Percentiles rank a stretch among this genome's conserved stretches.
Evolutionary conservation across 2,329 filamentous ascomycete species (phyloP).

Genomic region (Ophiostoma himal-ulmi): DNA sequence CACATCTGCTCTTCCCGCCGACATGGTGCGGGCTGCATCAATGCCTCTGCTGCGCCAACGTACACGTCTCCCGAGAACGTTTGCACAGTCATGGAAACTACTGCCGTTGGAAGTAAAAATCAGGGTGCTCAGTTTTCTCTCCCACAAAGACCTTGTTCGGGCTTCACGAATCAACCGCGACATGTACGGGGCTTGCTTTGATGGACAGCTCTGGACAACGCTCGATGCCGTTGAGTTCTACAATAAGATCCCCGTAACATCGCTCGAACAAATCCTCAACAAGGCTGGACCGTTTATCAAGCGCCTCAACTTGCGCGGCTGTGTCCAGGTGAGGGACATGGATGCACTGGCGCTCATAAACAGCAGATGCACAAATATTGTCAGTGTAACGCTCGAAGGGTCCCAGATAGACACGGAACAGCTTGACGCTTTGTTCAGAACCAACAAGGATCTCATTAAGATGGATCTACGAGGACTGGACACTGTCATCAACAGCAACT

Average conservation of each 20-base stretch:
- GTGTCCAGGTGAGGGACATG: constrained; percentile 78
- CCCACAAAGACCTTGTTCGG: constrained; percentile 73
- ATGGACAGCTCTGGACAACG: constrained; percentile 86
- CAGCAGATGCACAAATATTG: constrained; percentile 79
- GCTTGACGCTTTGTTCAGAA: constrained; percentile 66
- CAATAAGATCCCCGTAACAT: constrained; percentile 74
- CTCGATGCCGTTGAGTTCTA: constrained; percentile 86
- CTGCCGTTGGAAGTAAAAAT: constrained; percentile 80
- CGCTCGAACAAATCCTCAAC: constrained; percentile 77
- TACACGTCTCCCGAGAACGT: constrained; percentile 38
- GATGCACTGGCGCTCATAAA: constrained; percentile 71
- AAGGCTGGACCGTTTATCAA: constrained; percentile 84
- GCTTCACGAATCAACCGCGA: constrained; percentile 69
- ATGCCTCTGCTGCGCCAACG: constrained; percentile 4
- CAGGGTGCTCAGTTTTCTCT: constrained; percentile 67
- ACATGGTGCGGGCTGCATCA: constrained; percentile 36
- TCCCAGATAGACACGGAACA: constrained; percentile 72
- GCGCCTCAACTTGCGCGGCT: constrained; percentile 84
- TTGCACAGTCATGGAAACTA: constrained; percentile 67
- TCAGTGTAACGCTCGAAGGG: constrained; percentile 82
- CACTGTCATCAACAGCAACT: constrained; percentile 74
- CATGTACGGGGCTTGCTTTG: constrained; percentile 81
- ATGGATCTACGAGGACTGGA: constrained; percentile 80
- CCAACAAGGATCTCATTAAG: constrained; percentile 71
- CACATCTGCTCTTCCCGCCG: constrained; percentile 33